Conservation (phyloP, 495 filamentous ascomycete species). For the Stereocaulon alpinum region DNA sequence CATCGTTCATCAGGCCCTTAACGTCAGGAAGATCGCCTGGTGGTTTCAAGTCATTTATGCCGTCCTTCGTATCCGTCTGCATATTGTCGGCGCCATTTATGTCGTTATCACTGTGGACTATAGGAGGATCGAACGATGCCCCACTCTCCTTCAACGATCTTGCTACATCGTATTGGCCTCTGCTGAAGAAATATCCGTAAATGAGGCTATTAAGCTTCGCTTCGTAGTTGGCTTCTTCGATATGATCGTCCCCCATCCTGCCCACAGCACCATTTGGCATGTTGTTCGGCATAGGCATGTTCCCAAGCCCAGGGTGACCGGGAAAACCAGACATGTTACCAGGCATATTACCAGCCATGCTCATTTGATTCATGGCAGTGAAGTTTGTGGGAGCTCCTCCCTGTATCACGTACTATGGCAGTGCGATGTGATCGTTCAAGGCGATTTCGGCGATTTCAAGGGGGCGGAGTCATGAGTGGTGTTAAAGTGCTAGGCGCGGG, state of each 20-base stretch:
- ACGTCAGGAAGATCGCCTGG: conserved; percentile 73
- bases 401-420: background rate
- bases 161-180: conserved; percentile 70
- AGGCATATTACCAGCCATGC: conserved; percentile 55
- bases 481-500: conserved; percentile 3
- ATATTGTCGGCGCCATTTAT: conserved; percentile 73
- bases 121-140: conserved; percentile 44
- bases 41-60: conserved; percentile 51
- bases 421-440: conserved; percentile 2
- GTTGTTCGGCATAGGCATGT: conserved; percentile 66
- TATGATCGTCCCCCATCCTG: conserved; percentile 35
- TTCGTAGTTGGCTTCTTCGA: conserved; percentile 30
- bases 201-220: conserved; percentile 84
- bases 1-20: conserved; percentile 46
- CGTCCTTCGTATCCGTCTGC: conserved; percentile 75
- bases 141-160: conserved; percentile 59
- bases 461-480: conserved; percentile 11
- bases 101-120: conserved; percentile 55
- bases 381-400: background rate
- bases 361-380: conserved; percentile 60
- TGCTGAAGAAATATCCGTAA: conserved; percentile 88
- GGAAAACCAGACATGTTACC: conserved; percentile 42
- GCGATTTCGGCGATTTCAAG: conserved; percentile 7
- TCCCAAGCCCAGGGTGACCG: conserved; percentile 52
- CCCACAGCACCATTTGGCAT: conserved; percentile 42